A percentile compares a stretch with the other conserved stretches of the same genome.
phyloP scores from a whole-genome alignment of 2,329 filamentous ascomycete genomes.

The Fonsecaea erecta region DNA sequence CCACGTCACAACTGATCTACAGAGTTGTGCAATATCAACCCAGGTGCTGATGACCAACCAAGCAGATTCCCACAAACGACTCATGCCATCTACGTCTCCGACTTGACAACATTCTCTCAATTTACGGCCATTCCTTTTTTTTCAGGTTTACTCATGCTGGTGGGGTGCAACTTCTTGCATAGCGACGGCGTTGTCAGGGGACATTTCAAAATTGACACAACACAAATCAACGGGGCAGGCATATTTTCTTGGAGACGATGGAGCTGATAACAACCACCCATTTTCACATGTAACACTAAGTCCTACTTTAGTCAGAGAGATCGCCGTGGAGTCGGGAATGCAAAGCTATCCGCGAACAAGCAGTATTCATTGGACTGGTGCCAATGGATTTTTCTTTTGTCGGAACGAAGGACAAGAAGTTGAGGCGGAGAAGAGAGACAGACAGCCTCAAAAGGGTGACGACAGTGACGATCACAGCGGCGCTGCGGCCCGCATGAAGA shows the following conservation, averaged over 20 bases:
- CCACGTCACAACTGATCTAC: not conserved
- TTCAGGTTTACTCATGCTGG: not conserved
- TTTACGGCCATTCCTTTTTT: slow-evolving; percentile 1
- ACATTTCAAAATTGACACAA: not conserved
- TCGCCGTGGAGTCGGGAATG: not conserved
- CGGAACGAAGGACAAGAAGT: too few relatives aligned
- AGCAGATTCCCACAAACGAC: slow-evolving; percentile 6
- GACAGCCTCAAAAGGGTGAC: not conserved
- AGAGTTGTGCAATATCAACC: slow-evolving; percentile 13
- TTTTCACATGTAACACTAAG: slow-evolving; percentile 1
- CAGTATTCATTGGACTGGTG: slow-evolving; percentile 26
- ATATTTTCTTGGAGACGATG: slow-evolving; percentile 2
- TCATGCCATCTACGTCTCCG: slow-evolving; percentile 1
- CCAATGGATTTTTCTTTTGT: slow-evolving; percentile 13
- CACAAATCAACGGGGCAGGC: not conserved
- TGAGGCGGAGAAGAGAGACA: not conserved
- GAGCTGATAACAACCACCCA: not conserved
- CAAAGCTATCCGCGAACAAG: slow-evolving; percentile 4
- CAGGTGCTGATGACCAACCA: slow-evolving; percentile 27
- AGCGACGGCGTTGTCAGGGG: slow-evolving; percentile 30
- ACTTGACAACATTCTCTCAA: slow-evolving; percentile 10
- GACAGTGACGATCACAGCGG: not conserved
- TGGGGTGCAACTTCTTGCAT: slow-evolving; percentile 21
- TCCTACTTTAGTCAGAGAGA: slow-evolving; percentile 1
- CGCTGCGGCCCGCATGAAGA: not conserved